Base-by-base conservation (phyloP, 768 basidiomycete genomes). In the Austroboletus eburneus region DNA sequence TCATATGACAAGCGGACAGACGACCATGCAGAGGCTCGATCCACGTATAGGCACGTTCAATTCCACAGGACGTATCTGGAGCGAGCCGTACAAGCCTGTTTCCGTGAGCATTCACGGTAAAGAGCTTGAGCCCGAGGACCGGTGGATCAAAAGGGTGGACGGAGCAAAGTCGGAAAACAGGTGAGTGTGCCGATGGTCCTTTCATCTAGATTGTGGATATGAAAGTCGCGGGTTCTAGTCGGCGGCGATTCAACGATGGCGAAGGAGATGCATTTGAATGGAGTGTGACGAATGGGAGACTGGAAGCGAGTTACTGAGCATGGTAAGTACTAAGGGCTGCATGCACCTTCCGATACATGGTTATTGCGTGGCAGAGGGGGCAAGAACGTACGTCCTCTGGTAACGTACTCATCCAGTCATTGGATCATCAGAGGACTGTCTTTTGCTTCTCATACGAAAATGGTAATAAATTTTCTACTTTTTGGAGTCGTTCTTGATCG, bases 371-470 rank as follows among this genome's bases (percentile, higher is more conserved):
- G 37, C 58, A 8, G 61, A 62, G 3, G 65, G 63, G n/a, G 64
- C 45, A 60, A 41, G 54, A 63, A 43, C 16, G 50, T 47, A 21
- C 51, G 57, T 20, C 62, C 69, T 2, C 55, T 73, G 12, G 73
- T 62, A 4, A 61, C 63, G 9, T 72, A 64, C 49, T 56, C 16
- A 18, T 65, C 42, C 61, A 65, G 18, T 64, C 67, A 6, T 29
- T 70, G 35, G 71, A 73, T 42, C 9, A 59, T 73, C 39, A 61
- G 71, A 50, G 38, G 71, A 66, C 58, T 39, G 16, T 33, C 12
- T 48, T 32, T 10, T 10, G 4, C 18, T 24, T 45, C n/a, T 8
- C n/a, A 12, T 3, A 17, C 23, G 27, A 9, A 25, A 39, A 30
- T 35, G 25, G 38, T 51, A 35, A 51, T 39, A 25, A 13, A 44